Conservation (phyloP, 1,284 basidiomycete species). For the Ceratobasidium sp. region DNA sequence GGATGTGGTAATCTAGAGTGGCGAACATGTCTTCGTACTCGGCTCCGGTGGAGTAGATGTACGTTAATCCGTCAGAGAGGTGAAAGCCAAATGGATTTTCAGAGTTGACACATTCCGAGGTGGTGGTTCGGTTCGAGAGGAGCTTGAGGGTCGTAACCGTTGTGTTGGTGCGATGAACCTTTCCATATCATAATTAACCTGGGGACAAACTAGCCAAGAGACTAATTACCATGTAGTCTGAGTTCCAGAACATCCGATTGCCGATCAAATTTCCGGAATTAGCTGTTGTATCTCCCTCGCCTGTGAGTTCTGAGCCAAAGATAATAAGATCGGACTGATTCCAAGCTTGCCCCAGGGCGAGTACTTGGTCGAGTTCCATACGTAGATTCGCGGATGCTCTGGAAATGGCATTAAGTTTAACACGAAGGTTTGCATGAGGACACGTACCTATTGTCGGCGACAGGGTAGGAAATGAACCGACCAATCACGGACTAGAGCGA, state of each 20-base stretch:
- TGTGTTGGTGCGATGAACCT: conserved; percentile 65
- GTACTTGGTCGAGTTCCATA: conserved; percentile 28
- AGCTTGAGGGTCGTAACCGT: conserved; percentile 69
- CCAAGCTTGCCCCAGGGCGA: conserved; percentile 30
- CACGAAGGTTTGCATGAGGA: background rate
- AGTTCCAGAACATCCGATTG: conserved; percentile 69
- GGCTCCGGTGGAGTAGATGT: conserved; percentile 65
- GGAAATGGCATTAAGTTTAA: background rate
- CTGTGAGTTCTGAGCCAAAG: conserved; percentile 43
- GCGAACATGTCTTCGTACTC: conserved; percentile 74
- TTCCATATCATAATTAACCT: background rate
- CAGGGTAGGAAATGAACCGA: conserved; percentile 37
- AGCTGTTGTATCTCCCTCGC: conserved; percentile 52
- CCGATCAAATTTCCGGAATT: conserved; percentile 65
- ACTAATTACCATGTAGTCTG: conserved; percentile 67
- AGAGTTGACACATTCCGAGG: conserved; percentile 68
- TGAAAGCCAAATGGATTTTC: conserved; percentile 73
- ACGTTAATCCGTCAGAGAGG: conserved; percentile 66
- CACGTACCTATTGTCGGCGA: conserved; percentile 8
- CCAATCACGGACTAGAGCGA: conserved; percentile 28
- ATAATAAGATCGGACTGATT: conserved; percentile 44
- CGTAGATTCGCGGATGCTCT: conserved; percentile 33
- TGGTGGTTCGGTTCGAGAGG: conserved; percentile 65
- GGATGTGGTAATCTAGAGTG: conserved; percentile 74
- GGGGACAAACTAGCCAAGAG: background rate